Percentiles rank a stretch among this genome's conserved stretches.
These are phyloP conservation scores for Cicer chorassanicum DNA, from an alignment of 306 rosid species.

Conservation along the genomic window DNA sequence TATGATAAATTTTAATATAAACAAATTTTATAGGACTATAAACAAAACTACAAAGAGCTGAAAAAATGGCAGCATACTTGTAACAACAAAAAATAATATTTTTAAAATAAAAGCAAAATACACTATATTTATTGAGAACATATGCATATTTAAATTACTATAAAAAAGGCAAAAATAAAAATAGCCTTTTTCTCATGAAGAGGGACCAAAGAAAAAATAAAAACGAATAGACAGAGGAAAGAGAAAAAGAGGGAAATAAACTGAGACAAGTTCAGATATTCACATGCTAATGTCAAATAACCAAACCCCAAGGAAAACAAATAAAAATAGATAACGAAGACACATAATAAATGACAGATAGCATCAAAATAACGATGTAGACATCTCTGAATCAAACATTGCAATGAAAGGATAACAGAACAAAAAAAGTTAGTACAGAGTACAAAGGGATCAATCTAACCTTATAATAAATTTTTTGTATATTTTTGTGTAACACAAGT, in stretches of 20 bases:
- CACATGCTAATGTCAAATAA: conserved; percentile 45
- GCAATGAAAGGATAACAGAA: conserved; percentile 43
- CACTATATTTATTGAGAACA: no score
- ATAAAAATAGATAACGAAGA: conserved; percentile 40
- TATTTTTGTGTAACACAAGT: neutral
- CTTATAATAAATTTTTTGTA: neutral
- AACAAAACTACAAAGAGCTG: no score
- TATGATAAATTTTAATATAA: no score
- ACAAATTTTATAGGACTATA: no score
- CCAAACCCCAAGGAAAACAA: conserved; percentile 32
- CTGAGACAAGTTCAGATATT: conserved; percentile 44
- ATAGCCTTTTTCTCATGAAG: neutral
- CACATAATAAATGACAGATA: conserved; percentile 44
- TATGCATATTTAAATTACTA: no score
- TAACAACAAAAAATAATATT: no score
- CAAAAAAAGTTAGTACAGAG: conserved; percentile 41
- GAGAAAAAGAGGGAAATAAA: neutral
- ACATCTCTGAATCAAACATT: conserved; percentile 44
- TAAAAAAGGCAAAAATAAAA: neutral
- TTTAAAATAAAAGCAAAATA: no score
- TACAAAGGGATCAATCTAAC: conserved; percentile 26
- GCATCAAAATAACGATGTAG: conserved; percentile 46
- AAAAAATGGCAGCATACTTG: no score
- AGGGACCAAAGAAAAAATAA: conserved; percentile 32
- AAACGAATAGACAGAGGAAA: neutral